Conservation (phyloP, 257 asterid genomes). For the Capsicum chinense region DNA sequence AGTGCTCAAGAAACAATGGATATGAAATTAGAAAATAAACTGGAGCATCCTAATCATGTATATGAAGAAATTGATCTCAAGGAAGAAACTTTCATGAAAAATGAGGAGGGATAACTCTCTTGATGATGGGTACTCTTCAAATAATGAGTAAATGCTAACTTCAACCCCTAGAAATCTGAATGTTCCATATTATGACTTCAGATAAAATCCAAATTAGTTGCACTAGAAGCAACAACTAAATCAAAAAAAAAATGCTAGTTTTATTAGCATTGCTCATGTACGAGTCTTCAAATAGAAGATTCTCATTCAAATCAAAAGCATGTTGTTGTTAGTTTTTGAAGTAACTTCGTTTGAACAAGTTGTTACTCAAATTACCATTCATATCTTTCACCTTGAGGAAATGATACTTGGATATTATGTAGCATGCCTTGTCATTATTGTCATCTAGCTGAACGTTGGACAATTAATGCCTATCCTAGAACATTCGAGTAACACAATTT, state of each 20-base stretch:
- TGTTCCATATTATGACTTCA: neutral
- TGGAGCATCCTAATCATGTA: neutral
- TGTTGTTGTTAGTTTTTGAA: constrained; percentile 30
- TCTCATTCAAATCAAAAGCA: constrained; percentile 37
- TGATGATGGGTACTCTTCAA: too few species aligned
- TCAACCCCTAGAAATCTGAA: constrained; percentile 27
- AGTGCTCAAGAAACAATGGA: neutral
- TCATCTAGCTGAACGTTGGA: constrained; percentile 21
- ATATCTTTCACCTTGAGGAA: constrained; percentile 33
- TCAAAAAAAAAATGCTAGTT: neutral
- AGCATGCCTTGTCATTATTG: constrained; percentile 10
- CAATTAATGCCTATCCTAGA: neutral
- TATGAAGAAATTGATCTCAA: neutral
- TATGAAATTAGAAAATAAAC: too few species aligned
- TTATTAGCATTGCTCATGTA: constrained; percentile 20
- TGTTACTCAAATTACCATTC: constrained; percentile 9
- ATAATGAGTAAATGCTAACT: constrained; percentile 10
- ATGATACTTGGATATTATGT: constrained; percentile 24
- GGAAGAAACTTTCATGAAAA: neutral
- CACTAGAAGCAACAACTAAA: constrained; percentile 10
- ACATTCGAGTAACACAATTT: neutral
- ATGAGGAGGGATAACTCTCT: neutral
- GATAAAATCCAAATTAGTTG: constrained; percentile 9
- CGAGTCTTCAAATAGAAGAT: constrained; percentile 17
- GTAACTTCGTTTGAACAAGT: constrained; percentile 24